phyloP scores from a whole-genome alignment of 768 basidiomycete genomes.

The Serendipita sp. region DNA sequence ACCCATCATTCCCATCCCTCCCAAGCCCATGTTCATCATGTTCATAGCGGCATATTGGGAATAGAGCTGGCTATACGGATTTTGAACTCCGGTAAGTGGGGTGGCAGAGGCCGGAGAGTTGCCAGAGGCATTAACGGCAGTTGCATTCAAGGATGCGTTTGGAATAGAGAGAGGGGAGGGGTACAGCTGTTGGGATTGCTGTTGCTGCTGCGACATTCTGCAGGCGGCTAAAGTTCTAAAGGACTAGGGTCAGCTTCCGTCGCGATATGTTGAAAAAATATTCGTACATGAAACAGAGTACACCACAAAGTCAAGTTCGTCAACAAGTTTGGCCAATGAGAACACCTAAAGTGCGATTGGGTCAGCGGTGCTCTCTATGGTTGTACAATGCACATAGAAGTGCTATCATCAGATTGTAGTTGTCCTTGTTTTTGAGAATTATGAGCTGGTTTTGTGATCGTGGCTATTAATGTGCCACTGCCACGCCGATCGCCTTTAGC shows the following conservation, averaged over 20 bases:
- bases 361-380: not conserved
- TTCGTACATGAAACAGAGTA: not conserved
- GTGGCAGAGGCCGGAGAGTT: constrained; percentile 2
- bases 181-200: constrained; percentile 4
- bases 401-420: too few species aligned
- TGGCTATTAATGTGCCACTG: not conserved
- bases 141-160: not conserved
- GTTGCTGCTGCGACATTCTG: not conserved
- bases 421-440: too few species aligned
- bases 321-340: not conserved
- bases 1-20: constrained; percentile 14
- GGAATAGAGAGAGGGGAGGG: constrained; percentile 4
- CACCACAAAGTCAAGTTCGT: not conserved
- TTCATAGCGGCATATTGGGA: not conserved
- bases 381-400: not conserved
- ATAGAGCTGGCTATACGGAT: not conserved
- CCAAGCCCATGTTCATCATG: constrained; percentile 11
- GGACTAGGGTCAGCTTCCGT: too few species aligned
- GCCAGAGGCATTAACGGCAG: constrained; percentile 2
- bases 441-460: too few species aligned
- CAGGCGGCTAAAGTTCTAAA: not conserved
- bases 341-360: not conserved
- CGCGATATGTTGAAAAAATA: too few species aligned
- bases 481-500: not conserved
- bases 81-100: not conserved